Evolutionary conservation across 768 basidiomycete genomes (phyloP).

Genomic region (Pulveroboletus sp.): DNA sequence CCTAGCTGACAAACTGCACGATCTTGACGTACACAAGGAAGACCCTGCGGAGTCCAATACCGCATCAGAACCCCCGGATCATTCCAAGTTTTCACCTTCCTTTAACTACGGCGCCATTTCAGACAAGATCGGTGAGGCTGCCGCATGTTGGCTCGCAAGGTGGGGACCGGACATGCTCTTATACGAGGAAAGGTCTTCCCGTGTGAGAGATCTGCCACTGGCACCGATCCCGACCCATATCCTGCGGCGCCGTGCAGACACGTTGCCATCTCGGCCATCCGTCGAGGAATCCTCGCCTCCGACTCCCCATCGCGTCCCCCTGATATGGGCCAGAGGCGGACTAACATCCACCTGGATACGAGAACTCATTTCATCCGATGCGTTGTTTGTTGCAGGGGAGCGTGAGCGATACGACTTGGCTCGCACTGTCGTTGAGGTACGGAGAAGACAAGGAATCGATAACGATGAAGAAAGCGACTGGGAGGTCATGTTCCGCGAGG

Average conservation of each 20-base stretch:
- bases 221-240: constrained; percentile 17
- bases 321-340: constrained; percentile 74
- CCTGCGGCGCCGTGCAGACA: constrained; percentile 28
- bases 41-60: constrained; percentile 33
- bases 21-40: constrained; percentile 34
- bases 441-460: constrained; percentile 49
- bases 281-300: constrained; percentile 10
- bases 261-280: constrained; percentile 24
- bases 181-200: constrained; percentile 45
- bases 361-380: constrained; percentile 70
- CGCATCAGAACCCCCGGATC: constrained; percentile 22
- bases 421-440: constrained; percentile 66
- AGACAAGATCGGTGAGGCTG: constrained; percentile 88
- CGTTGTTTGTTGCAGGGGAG: constrained; percentile 75
- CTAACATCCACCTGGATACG: constrained; percentile 69
- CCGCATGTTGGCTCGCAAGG: constrained; percentile 79
- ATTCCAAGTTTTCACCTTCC: constrained; percentile 29
- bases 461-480: constrained; percentile 68
- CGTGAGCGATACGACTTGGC: constrained; percentile 78
- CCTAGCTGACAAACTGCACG: constrained; percentile 28
- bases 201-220: constrained; percentile 11
- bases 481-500: constrained; percentile 62
- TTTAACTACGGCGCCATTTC: constrained; percentile 86
- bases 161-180: constrained; percentile 82
- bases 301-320: constrained; percentile 33